Base-by-base conservation (phyloP, 768 basidiomycete genomes). In the Tylopilus sp. region DNA sequence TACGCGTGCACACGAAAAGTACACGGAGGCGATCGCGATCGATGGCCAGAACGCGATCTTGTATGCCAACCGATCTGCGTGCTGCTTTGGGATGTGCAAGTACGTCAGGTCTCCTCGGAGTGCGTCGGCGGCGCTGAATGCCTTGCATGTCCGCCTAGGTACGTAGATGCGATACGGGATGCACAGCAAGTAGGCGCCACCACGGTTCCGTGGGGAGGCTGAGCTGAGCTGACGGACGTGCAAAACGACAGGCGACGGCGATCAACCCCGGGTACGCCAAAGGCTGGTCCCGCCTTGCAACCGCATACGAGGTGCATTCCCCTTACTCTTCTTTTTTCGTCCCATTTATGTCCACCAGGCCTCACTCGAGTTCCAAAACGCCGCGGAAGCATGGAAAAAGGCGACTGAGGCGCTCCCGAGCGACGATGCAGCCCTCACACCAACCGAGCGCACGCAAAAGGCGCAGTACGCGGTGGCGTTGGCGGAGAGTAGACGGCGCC, bases 1-100 rank as follows among this genome's bases (percentile, higher is more conserved):
- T 36, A 28, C 8, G 3, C n/a, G 6, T 10, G 52, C 55, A 3
- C 13, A 48, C 24, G 52, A 47, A 12, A 48, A 31, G 52, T 44
- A 56, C 30, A 36, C 37, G n/a, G 37, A 42, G n/a, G 55, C 47
- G n/a, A 48, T 45, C 34, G 47, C 36, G 36, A 21, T 49, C 37
- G 47, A 49, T 34, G 47, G 14, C 21, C 24, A 25, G 33, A 56
- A 38, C 3, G 46, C 41, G 12, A 30, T 48, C 16, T 9, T 54
- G 43, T 45, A 48, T 6, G 41, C 46, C 12, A 54, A 48, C 11
- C 34, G 45, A 10, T 56, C 40, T 19, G 34, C 34, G 11, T 48
- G 54, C 6, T 25, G 28, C 9, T 47, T 36, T 25, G 45, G 50
- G 3, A 34, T 42, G 45, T 24, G 24, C 26, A 52, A 13, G 45